Percentiles rank a stretch among this genome's conserved stretches.
Evolutionary conservation across 257 asterid genomes (phyloP).

Genomic region (Avicennia marina): DNA sequence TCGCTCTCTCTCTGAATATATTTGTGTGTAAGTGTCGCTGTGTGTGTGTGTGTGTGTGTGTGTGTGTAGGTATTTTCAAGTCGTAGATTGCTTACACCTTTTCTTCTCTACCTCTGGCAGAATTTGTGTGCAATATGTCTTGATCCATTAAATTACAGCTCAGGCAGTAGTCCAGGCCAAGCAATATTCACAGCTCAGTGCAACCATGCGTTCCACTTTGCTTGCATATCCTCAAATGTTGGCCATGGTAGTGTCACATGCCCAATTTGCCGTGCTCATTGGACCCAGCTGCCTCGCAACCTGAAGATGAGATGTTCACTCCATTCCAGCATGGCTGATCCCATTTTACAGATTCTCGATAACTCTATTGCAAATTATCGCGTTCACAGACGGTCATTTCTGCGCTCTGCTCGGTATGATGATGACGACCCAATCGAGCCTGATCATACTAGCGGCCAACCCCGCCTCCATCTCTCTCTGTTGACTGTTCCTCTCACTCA

Average conservation of each 20-base stretch:
- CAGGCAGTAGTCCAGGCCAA: slow-evolving; percentile 65
- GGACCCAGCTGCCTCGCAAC: slow-evolving; percentile 91
- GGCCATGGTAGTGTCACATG: slow-evolving; percentile 89
- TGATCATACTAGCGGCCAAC: slow-evolving; percentile 33
- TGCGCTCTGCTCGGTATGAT: slow-evolving; percentile 74
- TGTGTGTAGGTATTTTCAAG: background rate
- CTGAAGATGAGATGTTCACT: slow-evolving; percentile 39
- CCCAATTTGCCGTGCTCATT: slow-evolving; percentile 89
- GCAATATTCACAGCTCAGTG: slow-evolving; percentile 96
- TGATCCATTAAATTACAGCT: slow-evolving; percentile 61
- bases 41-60: background rate
- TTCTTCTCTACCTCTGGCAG: slow-evolving; percentile 39
- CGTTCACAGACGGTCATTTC: slow-evolving; percentile 77
- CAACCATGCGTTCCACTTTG: slow-evolving; percentile 82
- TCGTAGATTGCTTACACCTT: slow-evolving; percentile 5
- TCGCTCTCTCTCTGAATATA: background rate
- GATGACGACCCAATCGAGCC: slow-evolving; percentile 87
- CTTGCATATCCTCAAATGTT: slow-evolving; percentile 90
- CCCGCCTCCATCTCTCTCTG: slow-evolving; percentile 66
- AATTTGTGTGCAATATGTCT: slow-evolving; percentile 76
- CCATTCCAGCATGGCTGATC: slow-evolving; percentile 51
- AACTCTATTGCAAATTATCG: slow-evolving; percentile 85
- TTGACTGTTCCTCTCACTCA: slow-evolving; percentile 29
- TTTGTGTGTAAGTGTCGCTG: background rate
- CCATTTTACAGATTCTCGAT: slow-evolving; percentile 82